Evolutionary conservation across 257 asterid genomes (phyloP), one percentile per base, ranked within the genome.

Genomic region (Solanum piurae): DNA sequence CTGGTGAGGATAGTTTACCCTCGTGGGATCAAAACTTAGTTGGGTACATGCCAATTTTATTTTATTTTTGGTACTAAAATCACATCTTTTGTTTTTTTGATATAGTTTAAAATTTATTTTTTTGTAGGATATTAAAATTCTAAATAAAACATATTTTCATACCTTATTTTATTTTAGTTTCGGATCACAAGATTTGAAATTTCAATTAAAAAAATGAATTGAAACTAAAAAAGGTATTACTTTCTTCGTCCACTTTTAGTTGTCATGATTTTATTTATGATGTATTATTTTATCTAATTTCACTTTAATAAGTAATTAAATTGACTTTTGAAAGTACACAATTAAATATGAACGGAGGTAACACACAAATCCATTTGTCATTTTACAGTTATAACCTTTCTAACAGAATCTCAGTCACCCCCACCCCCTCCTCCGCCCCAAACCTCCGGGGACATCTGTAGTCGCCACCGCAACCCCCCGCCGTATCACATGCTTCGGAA

Each of bases 401-500:
- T 73, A 69, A 20, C 68, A 29, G 79, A 44, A 69, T 69, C 79
- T 40, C 38, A 72, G 80, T 86, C 14, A 83, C 36, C 52, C 25
- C 49, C 34, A 4, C 16, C 1, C 68, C 42, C 36, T 18, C 36
- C 18, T 12, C 83, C 44, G 3, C 68, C 36, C 31, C 44, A 11
- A 46, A 31, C 58, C 20, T 33, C 74, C 73, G 66, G 44, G 25
- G 84, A 25, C 66, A 44, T 25, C 84, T 60, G 83, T 5, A 33
- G 36, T 42, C 36, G 62, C 58, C 83, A 12, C 79, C 77, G 40
- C 83, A 38, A 4, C 20, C 82, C 33, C 86, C 86, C 83, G n/a
- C 68, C 89, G 27, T 76, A 80, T 6, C 90, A 73, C 86, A 93
- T 93, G 97, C 90, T 94, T 88, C 98, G 93, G 73, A 91, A 92